Percentiles rank a stretch among this genome's conserved stretches.
Evolutionary conservation across 208 protist genomes (phyloP).

Genomic region (Leishmania lainsoni): DNA sequence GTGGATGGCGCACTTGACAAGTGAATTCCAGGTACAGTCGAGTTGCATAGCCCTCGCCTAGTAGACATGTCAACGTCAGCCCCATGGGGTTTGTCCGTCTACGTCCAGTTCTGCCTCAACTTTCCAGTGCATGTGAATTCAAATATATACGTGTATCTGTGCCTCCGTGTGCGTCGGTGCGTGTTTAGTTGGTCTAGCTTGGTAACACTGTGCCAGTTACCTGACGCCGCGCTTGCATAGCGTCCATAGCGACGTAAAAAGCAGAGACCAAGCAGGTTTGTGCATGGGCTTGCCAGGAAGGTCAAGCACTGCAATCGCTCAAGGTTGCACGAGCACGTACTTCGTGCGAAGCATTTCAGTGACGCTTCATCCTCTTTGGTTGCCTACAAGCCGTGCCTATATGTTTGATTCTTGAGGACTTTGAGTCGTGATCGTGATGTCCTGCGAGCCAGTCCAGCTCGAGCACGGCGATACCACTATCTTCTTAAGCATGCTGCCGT

Average conservation of each 20-base stretch:
- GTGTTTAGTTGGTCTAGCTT: neutral
- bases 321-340: neutral
- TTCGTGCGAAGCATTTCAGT: neutral
- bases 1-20: neutral
- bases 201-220: neutral
- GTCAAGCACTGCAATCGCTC: neutral
- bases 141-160: neutral
- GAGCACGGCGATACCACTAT: slow-evolving; percentile 63
- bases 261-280: neutral
- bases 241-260: neutral
- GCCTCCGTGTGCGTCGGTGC: neutral
- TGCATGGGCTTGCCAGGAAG: neutral
- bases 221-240: neutral
- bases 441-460: slow-evolving; percentile 60
- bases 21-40: neutral
- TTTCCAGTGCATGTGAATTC: neutral
- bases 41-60: neutral
- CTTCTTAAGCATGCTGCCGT: slow-evolving; percentile 73
- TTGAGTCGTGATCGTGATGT: slow-evolving; percentile 42
- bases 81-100: neutral
- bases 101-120: neutral
- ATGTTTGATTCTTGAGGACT: slow-evolving; percentile 48
- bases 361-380: neutral
- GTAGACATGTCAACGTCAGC: neutral
- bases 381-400: slow-evolving; percentile 5